phyloP scores from a whole-genome alignment of 148 eudicot species.

The Pouteria glomerata region DNA sequence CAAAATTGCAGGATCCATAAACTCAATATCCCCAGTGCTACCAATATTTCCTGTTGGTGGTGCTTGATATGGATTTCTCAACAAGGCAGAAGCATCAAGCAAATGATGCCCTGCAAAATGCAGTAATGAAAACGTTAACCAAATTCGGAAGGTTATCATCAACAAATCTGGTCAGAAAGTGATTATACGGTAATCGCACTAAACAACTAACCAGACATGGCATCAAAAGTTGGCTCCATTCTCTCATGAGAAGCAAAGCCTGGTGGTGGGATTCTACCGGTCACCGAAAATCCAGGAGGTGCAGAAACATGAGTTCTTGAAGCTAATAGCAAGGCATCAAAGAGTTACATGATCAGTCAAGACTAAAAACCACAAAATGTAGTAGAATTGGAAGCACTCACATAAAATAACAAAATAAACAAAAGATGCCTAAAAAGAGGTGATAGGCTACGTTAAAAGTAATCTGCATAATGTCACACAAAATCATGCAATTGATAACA shows the following conservation, averaged over 20 bases:
- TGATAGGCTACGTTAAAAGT: neutral
- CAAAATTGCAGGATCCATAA: constrained; percentile 92
- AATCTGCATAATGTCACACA: neutral
- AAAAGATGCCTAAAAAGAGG: neutral
- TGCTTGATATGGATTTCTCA: constrained; percentile 58
- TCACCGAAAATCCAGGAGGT: constrained; percentile 88
- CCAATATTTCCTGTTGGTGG: constrained; percentile 37
- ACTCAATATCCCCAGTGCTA: constrained; percentile 63
- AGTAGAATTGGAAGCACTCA: neutral
- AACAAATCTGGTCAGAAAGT: neutral
- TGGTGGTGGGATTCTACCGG: constrained; percentile 81
- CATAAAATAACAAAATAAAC: neutral
- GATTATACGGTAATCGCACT: neutral
- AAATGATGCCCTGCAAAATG: constrained; percentile 57
- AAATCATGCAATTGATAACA: neutral
- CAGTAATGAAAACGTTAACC: constrained; percentile 1
- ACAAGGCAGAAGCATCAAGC: constrained; percentile 42
- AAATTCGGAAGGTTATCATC: neutral
- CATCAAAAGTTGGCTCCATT: constrained; percentile 43
- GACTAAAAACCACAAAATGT: neutral
- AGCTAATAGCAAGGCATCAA: constrained; percentile 29
- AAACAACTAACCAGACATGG: constrained; percentile 56
- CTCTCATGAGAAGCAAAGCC: constrained; percentile 76
- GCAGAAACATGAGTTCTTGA: constrained; percentile 77
- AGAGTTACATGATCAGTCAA: neutral